A percentile compares a stretch with the other conserved stretches of the same genome.
phyloP scores from a whole-genome alignment of 768 basidiomycete genomes.

The Psilocybe cubensis region DNA sequence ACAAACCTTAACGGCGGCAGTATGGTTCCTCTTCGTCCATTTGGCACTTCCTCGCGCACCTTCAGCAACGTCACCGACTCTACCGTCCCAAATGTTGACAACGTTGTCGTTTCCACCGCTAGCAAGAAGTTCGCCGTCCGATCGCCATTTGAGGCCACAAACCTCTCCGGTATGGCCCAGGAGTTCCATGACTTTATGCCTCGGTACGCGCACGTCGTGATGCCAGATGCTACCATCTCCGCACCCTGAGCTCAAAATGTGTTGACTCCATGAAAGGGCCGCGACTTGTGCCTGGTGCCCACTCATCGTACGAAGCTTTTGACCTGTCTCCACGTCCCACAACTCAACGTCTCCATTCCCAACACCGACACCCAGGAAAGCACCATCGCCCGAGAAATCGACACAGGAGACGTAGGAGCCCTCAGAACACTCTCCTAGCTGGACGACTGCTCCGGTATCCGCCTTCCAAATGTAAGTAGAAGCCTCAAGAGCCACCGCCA shows the following conservation, averaged over 20 bases:
- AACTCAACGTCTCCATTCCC: slow-evolving; percentile 88
- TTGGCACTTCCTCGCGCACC: slow-evolving; percentile 67
- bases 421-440: slow-evolving; percentile 75
- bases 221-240: slow-evolving; percentile 96
- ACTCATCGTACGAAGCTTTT: slow-evolving; percentile 87
- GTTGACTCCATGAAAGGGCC: slow-evolving; percentile 84
- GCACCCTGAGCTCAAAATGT: slow-evolving; percentile 87
- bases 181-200: slow-evolving; percentile 90
- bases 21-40: slow-evolving; percentile 92
- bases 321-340: slow-evolving; percentile 86
- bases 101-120: slow-evolving; percentile 98
- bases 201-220: slow-evolving; percentile 88
- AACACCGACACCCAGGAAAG: slow-evolving; percentile 81
- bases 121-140: slow-evolving; percentile 87
- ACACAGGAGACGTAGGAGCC: slow-evolving; percentile 77
- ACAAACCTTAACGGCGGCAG: slow-evolving; percentile 77
- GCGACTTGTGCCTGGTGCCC: slow-evolving; percentile 88
- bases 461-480: slow-evolving; percentile 95
- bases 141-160: slow-evolving; percentile 89
- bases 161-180: slow-evolving; percentile 92
- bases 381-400: slow-evolving; percentile 80
- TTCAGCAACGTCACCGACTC: slow-evolving; percentile 60
- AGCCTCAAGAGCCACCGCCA: slow-evolving; percentile 89
- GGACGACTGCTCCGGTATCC: slow-evolving; percentile 82
- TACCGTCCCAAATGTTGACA: slow-evolving; percentile 96